These are phyloP conservation scores for Flagelloscypha sp. DNA, from an alignment of 768 basidiomycete species.

Conservation along the genomic window DNA sequence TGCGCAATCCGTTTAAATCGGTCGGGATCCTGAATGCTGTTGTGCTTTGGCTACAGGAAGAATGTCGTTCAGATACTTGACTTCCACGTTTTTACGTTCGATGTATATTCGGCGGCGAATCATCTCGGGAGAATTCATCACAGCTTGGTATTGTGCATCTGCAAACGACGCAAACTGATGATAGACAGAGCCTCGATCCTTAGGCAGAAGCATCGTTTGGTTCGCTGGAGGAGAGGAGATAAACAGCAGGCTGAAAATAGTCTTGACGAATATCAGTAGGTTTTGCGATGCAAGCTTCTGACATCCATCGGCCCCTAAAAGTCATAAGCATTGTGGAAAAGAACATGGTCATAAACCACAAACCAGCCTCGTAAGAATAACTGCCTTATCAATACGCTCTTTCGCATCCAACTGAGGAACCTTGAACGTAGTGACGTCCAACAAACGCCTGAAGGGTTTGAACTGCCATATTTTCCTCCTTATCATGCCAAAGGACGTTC, in stretches of 20 bases:
- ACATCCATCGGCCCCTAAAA: slow-evolving; percentile 80
- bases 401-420: slow-evolving; percentile 10
- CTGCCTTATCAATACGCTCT: slow-evolving; percentile 7
- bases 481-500: slow-evolving; percentile 81
- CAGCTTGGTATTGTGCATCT: slow-evolving; percentile 74
- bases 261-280: slow-evolving; percentile 58
- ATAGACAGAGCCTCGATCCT: no score
- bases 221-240: slow-evolving; percentile 16
- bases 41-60: no score
- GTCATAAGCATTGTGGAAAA: slow-evolving; percentile 1
- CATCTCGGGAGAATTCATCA: slow-evolving; percentile 61
- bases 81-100: slow-evolving; percentile 64
- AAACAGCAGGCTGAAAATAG: slow-evolving; percentile 63
- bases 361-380: slow-evolving; percentile 38
- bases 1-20: no score
- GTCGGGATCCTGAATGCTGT: no score
- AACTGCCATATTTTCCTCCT: slow-evolving; percentile 79
- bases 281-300: slow-evolving; percentile 77
- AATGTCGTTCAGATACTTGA: slow-evolving; percentile 43
- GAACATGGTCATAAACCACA: slow-evolving; percentile 13
- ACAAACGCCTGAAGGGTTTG: slow-evolving; percentile 49
- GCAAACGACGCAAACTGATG: slow-evolving; percentile 85
- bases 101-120: slow-evolving; percentile 62
- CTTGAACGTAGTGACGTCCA: slow-evolving; percentile 12
- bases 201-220: slow-evolving; percentile 32